A percentile compares a stretch with the other conserved stretches of the same genome.
Conservation (phyloP, 169 alveolate species). For the Fabrea salina region DNA sequence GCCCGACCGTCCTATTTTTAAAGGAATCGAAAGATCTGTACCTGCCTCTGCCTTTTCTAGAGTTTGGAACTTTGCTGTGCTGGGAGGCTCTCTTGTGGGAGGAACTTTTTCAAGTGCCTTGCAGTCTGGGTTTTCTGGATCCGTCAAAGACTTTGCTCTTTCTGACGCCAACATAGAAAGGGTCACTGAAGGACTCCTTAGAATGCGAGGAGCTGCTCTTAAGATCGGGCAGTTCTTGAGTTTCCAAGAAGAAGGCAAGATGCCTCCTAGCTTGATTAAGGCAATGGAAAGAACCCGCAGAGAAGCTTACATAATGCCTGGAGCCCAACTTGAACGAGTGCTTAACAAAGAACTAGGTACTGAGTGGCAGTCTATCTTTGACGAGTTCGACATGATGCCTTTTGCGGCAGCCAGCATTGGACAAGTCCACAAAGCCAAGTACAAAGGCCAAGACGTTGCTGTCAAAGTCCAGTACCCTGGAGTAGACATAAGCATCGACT, state of each 20-base stretch:
- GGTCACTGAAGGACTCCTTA: constrained; percentile 54
- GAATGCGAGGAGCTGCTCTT: constrained; percentile 82
- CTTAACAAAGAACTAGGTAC: constrained; percentile 55
- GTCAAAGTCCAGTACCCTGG: constrained; percentile 70
- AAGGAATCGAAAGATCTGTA: constrained; percentile 60
- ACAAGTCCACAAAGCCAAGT: constrained; percentile 67
- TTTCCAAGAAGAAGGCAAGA: constrained; percentile 56
- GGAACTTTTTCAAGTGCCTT: constrained; percentile 58
- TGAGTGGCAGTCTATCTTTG: constrained; percentile 61
- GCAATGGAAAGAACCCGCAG: constrained; percentile 74
- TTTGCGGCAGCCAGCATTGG: constrained; percentile 84
- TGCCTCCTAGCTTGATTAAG: constrained; percentile 57
- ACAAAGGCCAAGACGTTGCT: constrained; percentile 63
- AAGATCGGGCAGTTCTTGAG: constrained; percentile 72
- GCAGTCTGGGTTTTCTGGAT: not conserved
- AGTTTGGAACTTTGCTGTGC: constrained; percentile 57
- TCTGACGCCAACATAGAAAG: constrained; percentile 61
- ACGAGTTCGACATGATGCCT: constrained; percentile 58
- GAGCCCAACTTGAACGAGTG: constrained; percentile 49
- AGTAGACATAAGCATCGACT: constrained; percentile 66
- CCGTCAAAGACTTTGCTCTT: not conserved
- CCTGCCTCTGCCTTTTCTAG: constrained; percentile 62
- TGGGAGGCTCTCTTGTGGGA: constrained; percentile 61
- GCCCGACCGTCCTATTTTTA: constrained; percentile 30
- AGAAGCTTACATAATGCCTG: constrained; percentile 79